Evolutionary conservation across 2,329 filamentous ascomycete genomes (phyloP).

Genomic region (Annulohypoxylon truncatum): DNA sequence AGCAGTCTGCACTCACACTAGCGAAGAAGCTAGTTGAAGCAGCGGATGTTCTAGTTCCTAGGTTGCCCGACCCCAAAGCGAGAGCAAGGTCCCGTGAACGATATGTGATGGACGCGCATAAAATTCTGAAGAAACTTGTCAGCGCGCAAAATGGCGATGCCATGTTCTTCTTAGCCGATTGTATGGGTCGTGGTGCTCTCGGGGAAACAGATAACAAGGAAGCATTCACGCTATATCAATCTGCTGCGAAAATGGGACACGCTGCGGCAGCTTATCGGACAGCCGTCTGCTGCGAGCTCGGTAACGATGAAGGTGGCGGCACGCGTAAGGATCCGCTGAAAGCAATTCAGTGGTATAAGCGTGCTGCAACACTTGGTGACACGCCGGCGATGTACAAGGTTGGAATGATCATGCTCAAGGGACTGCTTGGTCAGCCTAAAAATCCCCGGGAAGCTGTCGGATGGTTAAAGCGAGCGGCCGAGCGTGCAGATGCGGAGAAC

Average conservation of each 20-base stretch:
- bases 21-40: slow-evolving; percentile 91
- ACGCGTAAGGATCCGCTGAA: slow-evolving; percentile 92
- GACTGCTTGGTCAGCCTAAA: slow-evolving; percentile 84
- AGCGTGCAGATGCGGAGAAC: slow-evolving; percentile 87
- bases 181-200: slow-evolving; percentile 83
- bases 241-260: slow-evolving; percentile 90
- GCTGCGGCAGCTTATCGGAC: slow-evolving; percentile 90
- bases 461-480: slow-evolving; percentile 94
- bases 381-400: slow-evolving; percentile 98
- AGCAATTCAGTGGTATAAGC: slow-evolving; percentile 98
- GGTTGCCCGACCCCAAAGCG: slow-evolving; percentile 74
- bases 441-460: slow-evolving; percentile 88
- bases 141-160: slow-evolving; percentile 80
- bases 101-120: slow-evolving; percentile 87
- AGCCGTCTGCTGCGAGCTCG: slow-evolving; percentile 97
- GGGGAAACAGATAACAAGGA: slow-evolving; percentile 89
- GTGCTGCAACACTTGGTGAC: slow-evolving; percentile 89
- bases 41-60: slow-evolving; percentile 76
- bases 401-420: slow-evolving; percentile 95
- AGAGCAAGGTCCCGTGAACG: slow-evolving; percentile 82
- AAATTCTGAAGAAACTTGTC: slow-evolving; percentile 89
- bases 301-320: slow-evolving; percentile 91
- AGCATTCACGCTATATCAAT: slow-evolving; percentile 93
- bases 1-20: slow-evolving; percentile 75
- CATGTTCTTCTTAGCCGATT: slow-evolving; percentile 94